These are phyloP conservation scores for Thalassiosira ordinaria DNA, from an alignment of 352 stramenopile genomes.

Conservation along the genomic window DNA sequence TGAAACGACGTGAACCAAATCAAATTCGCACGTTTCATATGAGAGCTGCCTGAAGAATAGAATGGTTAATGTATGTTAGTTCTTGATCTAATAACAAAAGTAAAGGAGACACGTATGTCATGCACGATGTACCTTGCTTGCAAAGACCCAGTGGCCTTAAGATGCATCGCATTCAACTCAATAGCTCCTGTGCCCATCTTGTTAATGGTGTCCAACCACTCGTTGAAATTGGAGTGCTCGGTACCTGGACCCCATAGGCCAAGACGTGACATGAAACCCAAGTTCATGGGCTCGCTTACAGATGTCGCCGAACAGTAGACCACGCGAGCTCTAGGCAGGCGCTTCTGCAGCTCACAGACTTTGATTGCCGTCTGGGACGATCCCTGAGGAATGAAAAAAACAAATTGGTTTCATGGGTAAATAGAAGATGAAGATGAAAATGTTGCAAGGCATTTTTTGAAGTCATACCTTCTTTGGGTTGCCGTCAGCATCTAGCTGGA, in stretches of 20 bases:
- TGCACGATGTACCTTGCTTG: no score
- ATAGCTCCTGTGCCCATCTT: conserved; percentile 83
- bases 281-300: conserved; percentile 83
- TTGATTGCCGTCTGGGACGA: conserved; percentile 75
- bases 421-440: no score
- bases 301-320: conserved; percentile 88
- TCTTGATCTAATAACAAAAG: no score
- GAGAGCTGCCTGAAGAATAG: no score
- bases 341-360: conserved; percentile 79
- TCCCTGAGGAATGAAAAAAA: no score
- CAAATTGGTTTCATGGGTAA: no score
- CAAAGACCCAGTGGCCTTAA: conserved; percentile 83
- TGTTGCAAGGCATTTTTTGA: no score
- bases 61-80: no score
- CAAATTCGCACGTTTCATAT: no score
- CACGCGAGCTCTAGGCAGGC: conserved; percentile 79
- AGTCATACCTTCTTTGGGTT: no score
- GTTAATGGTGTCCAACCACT: conserved; percentile 78
- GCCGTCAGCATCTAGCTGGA: conserved; percentile 66
- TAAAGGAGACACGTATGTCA: no score
- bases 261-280: conserved; percentile 86
- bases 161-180: conserved; percentile 87
- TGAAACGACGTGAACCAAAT: no score
- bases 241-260: conserved; percentile 80
- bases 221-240: conserved; percentile 65